These are phyloP conservation scores for Lathyrus tuberosus DNA, from an alignment of 306 rosid species.

Conservation along the genomic window DNA sequence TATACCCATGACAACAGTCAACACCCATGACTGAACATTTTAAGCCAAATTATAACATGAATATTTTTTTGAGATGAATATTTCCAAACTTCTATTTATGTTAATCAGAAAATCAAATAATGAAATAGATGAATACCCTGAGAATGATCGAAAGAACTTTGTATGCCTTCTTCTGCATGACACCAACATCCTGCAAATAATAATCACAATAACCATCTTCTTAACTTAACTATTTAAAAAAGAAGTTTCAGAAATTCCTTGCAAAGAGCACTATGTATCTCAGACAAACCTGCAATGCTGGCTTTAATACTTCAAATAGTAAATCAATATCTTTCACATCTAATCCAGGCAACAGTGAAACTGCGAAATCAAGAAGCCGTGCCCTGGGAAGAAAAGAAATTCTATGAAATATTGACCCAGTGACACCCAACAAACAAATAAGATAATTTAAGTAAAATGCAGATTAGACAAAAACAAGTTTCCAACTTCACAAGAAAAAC, in stretches of 20 bases:
- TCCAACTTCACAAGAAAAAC: not conserved
- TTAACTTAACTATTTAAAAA: conserved; percentile 9
- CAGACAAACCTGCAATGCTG: conserved; percentile 69
- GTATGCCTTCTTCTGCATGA: conserved; percentile 95
- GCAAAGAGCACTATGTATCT: conserved; percentile 12
- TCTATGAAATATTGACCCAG: conserved; percentile 21
- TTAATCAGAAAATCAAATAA: conserved; percentile 34
- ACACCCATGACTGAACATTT: conserved; percentile 6
- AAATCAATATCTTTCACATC: conserved; percentile 50
- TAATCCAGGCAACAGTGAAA: conserved; percentile 80
- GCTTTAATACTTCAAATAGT: conserved; percentile 66
- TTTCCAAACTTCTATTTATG: not conserved
- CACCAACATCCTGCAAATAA: conserved; percentile 73
- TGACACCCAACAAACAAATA: conserved; percentile 12
- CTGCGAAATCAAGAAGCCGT: conserved; percentile 70
- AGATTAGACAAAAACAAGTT: conserved; percentile 9
- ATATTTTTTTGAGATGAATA: not conserved
- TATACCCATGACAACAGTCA: conserved; percentile 1
- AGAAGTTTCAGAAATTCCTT: not conserved
- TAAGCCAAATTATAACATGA: not conserved
- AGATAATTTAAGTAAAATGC: conserved; percentile 15
- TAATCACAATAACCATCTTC: conserved; percentile 26
- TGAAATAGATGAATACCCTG: conserved; percentile 54
- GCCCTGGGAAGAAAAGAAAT: conserved; percentile 63
- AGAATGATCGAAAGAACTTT: conserved; percentile 81